Evolutionary conservation across 768 basidiomycete species (phyloP).

Genomic region (Scleroderma bovista): DNA sequence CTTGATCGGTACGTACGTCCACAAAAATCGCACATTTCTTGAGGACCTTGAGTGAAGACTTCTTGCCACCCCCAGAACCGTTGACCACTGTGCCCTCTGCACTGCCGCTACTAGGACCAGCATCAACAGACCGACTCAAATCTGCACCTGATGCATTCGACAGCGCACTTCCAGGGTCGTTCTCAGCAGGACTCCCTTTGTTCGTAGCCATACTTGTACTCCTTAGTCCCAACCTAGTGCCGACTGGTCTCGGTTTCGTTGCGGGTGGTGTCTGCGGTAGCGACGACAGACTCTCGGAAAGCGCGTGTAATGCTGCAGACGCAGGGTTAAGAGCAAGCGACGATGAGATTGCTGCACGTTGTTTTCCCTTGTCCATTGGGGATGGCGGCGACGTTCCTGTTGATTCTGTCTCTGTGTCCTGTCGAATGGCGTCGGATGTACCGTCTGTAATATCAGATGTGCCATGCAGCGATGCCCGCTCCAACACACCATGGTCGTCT

Average conservation of each 20-base stretch:
- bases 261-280: constrained; percentile 38
- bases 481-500: background rate
- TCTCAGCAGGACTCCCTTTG: no score
- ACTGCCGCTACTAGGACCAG: constrained; percentile 7
- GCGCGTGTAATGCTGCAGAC: constrained; percentile 46
- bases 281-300: constrained; percentile 57
- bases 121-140: no score
- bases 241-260: constrained; percentile 31
- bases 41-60: constrained; percentile 45
- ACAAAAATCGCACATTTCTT: constrained; percentile 78
- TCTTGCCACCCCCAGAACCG: constrained; percentile 21
- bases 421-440: background rate
- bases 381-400: constrained; percentile 5
- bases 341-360: constrained; percentile 9
- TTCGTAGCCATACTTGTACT: constrained; percentile 31
- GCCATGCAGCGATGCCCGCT: background rate
- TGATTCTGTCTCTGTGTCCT: constrained; percentile 7
- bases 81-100: constrained; percentile 18
- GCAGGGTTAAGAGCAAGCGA: constrained; percentile 24
- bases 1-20: constrained; percentile 69
- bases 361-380: constrained; percentile 18
- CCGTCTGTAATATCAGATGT: background rate
- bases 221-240: constrained; percentile 45
- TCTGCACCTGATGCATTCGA: constrained; percentile 19
- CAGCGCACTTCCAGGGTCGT: constrained; percentile 24